A percentile compares a stretch with the other conserved stretches of the same genome.
Evolutionary conservation across 2,329 filamentous ascomycete genomes (phyloP).

Genomic region (Microdochium bolleyi): DNA sequence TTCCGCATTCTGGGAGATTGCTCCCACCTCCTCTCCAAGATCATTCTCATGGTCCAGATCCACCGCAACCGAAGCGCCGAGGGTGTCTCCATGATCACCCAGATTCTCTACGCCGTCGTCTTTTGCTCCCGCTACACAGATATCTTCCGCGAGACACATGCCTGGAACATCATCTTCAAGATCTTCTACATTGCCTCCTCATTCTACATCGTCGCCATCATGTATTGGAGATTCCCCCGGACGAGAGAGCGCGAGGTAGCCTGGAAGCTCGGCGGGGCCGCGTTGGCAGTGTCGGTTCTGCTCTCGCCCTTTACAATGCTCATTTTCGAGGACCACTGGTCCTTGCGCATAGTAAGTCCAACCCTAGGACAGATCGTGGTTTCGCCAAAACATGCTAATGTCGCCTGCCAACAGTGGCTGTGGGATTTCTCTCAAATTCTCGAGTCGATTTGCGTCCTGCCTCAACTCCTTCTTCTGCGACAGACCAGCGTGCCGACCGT

Average conservation of each 20-base stretch:
- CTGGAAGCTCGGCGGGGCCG: constrained; percentile 80
- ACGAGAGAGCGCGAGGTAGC: constrained; percentile 86
- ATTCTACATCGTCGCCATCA: constrained; percentile 78
- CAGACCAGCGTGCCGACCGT: constrained; percentile 95
- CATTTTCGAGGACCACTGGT: constrained; percentile 52
- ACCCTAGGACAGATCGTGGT: neutral
- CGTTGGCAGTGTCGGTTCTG: constrained; percentile 56
- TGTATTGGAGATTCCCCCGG: constrained; percentile 78
- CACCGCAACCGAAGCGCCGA: constrained; percentile 66
- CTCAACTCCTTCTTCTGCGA: constrained; percentile 82
- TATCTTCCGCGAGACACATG: constrained; percentile 50
- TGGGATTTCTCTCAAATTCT: constrained; percentile 89
- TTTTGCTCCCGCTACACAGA: constrained; percentile 85
- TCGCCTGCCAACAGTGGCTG: constrained; percentile 46
- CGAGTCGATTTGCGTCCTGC: constrained; percentile 83
- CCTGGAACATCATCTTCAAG: constrained; percentile 79
- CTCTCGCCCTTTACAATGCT: constrained; percentile 66
- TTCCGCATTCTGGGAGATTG: constrained; percentile 78
- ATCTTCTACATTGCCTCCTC: constrained; percentile 80
- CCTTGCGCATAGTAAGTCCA: constrained; percentile 39
- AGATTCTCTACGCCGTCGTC: constrained; percentile 78
- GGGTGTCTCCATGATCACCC: constrained; percentile 77
- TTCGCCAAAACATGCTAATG: constrained; percentile 8
- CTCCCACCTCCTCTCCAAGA: constrained; percentile 79
- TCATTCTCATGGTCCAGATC: constrained; percentile 84